These are phyloP conservation scores for Oldenlandia corymbosa DNA, from an alignment of 257 asterid genomes.

Conservation along the genomic window DNA sequence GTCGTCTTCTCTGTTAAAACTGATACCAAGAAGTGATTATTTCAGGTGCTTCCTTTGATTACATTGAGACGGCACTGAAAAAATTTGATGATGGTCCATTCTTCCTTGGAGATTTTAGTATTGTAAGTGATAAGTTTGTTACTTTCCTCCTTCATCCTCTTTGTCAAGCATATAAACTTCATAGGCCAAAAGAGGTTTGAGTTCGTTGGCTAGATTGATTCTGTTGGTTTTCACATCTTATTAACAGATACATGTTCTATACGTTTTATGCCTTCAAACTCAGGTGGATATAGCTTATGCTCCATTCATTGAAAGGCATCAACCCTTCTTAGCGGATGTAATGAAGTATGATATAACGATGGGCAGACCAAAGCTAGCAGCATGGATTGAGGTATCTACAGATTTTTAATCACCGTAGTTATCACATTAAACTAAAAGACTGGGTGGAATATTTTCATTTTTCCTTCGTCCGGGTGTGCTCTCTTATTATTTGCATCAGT, in stretches of 20 bases:
- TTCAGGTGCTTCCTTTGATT: slow-evolving; percentile 54
- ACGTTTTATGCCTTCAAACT: slow-evolving; percentile 2
- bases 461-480: too few relatives aligned
- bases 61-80: slow-evolving; percentile 62
- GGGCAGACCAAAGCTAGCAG: slow-evolving; percentile 59
- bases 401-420: background rate
- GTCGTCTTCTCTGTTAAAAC: background rate
- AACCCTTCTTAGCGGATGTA: slow-evolving; percentile 47
- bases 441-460: too few relatives aligned
- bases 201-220: background rate
- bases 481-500: background rate
- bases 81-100: slow-evolving; percentile 68
- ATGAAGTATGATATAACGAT: slow-evolving; percentile 50
- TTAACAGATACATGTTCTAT: too few relatives aligned
- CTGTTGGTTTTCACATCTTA: background rate
- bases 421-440: slow-evolving; percentile 38
- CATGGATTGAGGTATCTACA: slow-evolving; percentile 61
- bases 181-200: background rate
- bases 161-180: too few relatives aligned
- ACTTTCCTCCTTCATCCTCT: background rate
- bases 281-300: slow-evolving; percentile 81
- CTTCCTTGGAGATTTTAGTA: slow-evolving; percentile 76
- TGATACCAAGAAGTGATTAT: slow-evolving; percentile 9
- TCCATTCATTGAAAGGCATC: slow-evolving; percentile 68
- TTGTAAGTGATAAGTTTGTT: slow-evolving; percentile 35